Base-by-base conservation (phyloP, 129 eudicot genomes). In the Helichrysum umbraculigerum region DNA sequence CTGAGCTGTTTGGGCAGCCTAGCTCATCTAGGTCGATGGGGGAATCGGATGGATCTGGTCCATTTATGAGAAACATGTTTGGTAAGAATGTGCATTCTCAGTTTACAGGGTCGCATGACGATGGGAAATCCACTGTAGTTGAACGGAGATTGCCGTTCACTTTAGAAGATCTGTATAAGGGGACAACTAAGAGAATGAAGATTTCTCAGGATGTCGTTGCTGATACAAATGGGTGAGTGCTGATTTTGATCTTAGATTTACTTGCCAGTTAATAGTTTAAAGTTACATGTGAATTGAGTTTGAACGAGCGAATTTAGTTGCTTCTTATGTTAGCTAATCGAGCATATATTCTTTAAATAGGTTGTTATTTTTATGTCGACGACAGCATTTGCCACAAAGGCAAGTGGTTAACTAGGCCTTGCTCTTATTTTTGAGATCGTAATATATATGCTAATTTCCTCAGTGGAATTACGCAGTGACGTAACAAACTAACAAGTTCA, bases 111-210 rank as follows among this genome's bases (percentile, higher is more conserved):
- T 70, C 79, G 11, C 81, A 75, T 3, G 83, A 76, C 32, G 95
- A 5, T 6, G 64, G 88, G 70, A 92, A 92, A 74, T 96, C 78
- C 21, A 78, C 91, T 4, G 66, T 91, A 0, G 88, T 90, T 62
- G 98, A 92, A 72, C 78, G 90, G 69, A 78, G 80, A 4, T 71
- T 92, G 85, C 88, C 82, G 0, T 92, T 96, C 70, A 87, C 93
- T 72, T 81, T 92, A 87, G 98, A 92, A 87, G 98, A 92, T 71
- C 69, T 92, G 74, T 92, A 86, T n/a, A 88, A 88, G 84, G 98
- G 98, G 52, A 88, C 95, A 7, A 86, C 96, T 2, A 92, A 90
- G 81, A 92, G 90, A 86, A 89, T 92, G 98, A 92, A 92, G 79
- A 92, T 92, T 70, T 92, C 96, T 2, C 79, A 96, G 77, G 98